These are phyloP conservation scores for Ophiostoma pallidulum DNA, from an alignment of 2,329 filamentous ascomycete genomes.

Conservation along the genomic window DNA sequence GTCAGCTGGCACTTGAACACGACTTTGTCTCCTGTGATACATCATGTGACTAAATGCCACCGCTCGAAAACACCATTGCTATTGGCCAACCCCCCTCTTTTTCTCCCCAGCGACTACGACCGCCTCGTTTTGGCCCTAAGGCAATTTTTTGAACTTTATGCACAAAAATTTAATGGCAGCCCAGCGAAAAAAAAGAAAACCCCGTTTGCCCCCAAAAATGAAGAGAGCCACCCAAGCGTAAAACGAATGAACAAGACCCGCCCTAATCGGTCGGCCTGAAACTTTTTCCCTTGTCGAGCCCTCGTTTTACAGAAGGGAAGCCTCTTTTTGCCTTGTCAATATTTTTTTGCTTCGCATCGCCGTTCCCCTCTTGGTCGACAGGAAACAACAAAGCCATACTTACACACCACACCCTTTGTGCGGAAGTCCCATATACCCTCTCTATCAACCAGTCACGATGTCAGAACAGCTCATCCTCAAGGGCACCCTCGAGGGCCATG, in stretches of 20 bases:
- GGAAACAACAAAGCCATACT: slow-evolving; percentile 8
- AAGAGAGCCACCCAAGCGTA: slow-evolving; percentile 1
- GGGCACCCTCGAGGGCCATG: slow-evolving; percentile 96
- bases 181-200: too few species aligned
- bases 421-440: slow-evolving; percentile 21
- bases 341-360: slow-evolving; percentile 12
- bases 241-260: slow-evolving; percentile 6
- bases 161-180: slow-evolving; percentile 12
- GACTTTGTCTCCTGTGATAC: neutral
- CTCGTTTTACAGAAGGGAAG: slow-evolving; percentile 7
- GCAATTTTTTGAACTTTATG: slow-evolving; percentile 15
- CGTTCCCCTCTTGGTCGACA: slow-evolving; percentile 8
- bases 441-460: slow-evolving; percentile 43
- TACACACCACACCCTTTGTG: slow-evolving; percentile 5
- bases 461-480: slow-evolving; percentile 92
- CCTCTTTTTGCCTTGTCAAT: slow-evolving; percentile 4
- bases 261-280: slow-evolving; percentile 16
- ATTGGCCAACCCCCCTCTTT: slow-evolving; percentile 25
- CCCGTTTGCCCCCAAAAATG: too few species aligned
- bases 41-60: neutral
- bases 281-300: slow-evolving; percentile 14
- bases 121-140: slow-evolving; percentile 18
- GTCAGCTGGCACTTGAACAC: neutral
- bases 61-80: neutral
- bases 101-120: too few species aligned